Evolutionary conservation across 345 rosid species (phyloP).

Genomic region (Psidium friedrichsthalianum): DNA sequence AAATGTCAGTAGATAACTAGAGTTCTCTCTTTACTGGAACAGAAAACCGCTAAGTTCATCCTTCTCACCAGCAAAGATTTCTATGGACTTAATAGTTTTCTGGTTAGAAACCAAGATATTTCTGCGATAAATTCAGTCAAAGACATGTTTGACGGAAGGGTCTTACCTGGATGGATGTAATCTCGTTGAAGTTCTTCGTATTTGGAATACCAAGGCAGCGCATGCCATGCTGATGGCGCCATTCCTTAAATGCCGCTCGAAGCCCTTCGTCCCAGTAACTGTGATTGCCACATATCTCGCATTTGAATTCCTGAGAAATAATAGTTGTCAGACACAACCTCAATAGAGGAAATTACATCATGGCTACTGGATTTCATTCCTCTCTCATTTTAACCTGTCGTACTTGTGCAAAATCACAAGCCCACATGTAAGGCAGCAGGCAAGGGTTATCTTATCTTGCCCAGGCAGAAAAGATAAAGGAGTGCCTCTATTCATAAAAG

Average conservation of each 20-base stretch:
- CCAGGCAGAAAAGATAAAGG: background rate
- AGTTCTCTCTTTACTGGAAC: background rate
- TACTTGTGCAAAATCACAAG: background rate
- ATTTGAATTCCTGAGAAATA: conserved; percentile 66
- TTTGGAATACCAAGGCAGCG: conserved; percentile 97
- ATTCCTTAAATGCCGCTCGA: conserved; percentile 96
- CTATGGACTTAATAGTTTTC: background rate
- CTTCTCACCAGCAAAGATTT: background rate
- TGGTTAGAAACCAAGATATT: background rate
- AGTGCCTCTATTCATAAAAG: background rate
- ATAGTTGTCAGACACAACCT: background rate
- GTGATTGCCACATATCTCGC: conserved; percentile 91
- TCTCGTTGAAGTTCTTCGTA: conserved; percentile 96
- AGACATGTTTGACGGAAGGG: background rate
- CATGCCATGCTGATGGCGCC: conserved; percentile 99
- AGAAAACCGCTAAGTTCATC: background rate
- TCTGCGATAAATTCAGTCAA: background rate
- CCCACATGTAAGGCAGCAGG: background rate
- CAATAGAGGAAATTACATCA: background rate
- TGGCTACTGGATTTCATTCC: background rate
- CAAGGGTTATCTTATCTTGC: background rate
- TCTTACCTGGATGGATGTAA: conserved; percentile 75
- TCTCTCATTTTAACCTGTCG: background rate
- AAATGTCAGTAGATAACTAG: background rate
- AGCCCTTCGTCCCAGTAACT: conserved; percentile 97